Base-by-base conservation (phyloP, 1,284 basidiomycete species). In the Microbotryum lychnidis-dioicae region DNA sequence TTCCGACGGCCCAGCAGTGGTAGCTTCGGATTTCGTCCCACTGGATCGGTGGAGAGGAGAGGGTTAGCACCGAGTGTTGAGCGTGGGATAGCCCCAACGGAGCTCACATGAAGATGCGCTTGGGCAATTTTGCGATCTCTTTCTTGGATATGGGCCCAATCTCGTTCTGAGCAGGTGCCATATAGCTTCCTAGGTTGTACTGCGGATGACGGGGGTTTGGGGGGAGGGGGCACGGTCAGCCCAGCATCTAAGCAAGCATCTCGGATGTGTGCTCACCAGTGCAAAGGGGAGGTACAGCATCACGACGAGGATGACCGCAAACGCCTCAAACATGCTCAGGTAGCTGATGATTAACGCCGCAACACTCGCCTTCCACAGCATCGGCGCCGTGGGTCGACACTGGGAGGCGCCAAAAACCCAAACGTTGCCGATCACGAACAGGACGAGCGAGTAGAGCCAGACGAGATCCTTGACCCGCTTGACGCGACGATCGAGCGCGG, bases 381-480 rank as follows among this genome's bases (percentile, higher is more conserved):
- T 33, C 1, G 68, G 69, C 18, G 62, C 57, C 2, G 65, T 65
- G 7, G 31, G 12, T 9, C 46, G 54, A 51, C 70, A 72, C 1
- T 62, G 65, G 18, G 57, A 9, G 7, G 37, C 29, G 4, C 54
- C 45, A 50, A 65, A 61, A 44, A 68, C 21, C 66, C 67, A 70
- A 33, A 62, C 51, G 57, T 71, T 71, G 54, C 69, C 70, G 16
- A 69, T 37, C 37, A 68, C 46, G 58, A 71, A 69, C 27, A 70
- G 50, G n/a, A 67, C 54, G 23, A 69, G 46, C 8, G 62, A 61
- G 53, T 62, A 60, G 27, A 66, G 27, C 18, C 58, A 55, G 21
- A 66, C 46, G 16, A 68, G 16, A 52, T 71, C 71, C 20, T 54
- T 45, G 8, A 66, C 7, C 47, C 49, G 54, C 21, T 60, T 54